Evolutionary conservation across 2,329 filamentous ascomycete species (phyloP).

Genomic region (Gaeumannomyces tritici): DNA sequence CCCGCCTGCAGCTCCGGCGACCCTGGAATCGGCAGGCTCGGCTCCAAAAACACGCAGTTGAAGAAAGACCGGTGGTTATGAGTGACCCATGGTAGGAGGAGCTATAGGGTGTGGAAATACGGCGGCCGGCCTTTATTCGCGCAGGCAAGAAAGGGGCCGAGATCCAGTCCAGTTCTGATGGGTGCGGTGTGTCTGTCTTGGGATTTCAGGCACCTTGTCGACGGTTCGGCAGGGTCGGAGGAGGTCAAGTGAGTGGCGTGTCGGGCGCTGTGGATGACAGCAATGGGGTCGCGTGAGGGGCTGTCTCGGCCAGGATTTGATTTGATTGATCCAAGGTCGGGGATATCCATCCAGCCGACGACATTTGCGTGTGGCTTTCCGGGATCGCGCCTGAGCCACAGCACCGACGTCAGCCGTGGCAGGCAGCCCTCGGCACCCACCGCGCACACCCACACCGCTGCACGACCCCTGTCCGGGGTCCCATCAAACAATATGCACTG

Average conservation of each 20-base stretch:
- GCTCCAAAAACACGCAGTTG: not conserved
- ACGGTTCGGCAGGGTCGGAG: not conserved
- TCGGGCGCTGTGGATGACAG: not conserved
- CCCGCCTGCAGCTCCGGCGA: conserved; percentile 5
- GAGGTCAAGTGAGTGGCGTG: not conserved
- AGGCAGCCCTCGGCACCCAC: too few relatives aligned
- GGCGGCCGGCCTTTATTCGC: not conserved
- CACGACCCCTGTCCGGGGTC: not conserved
- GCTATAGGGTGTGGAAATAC: not conserved
- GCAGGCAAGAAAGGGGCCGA: too few relatives aligned
- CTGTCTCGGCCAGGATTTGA: not conserved
- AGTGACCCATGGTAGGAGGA: not conserved
- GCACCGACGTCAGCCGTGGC: not conserved
- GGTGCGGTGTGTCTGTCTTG: not conserved
- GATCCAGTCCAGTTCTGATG: not conserved
- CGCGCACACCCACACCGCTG: not conserved
- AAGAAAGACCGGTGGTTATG: not conserved
- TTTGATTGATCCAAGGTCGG: too few relatives aligned
- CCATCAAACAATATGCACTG: too few relatives aligned
- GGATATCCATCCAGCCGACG: too few relatives aligned
- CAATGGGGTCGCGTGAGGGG: not conserved
- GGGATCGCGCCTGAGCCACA: too few relatives aligned
- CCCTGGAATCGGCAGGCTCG: too few relatives aligned
- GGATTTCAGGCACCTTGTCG: not conserved
- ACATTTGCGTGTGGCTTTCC: not conserved